These are phyloP conservation scores for Capsicum pubescens DNA, from an alignment of 257 asterid species.

Conservation along the genomic window DNA sequence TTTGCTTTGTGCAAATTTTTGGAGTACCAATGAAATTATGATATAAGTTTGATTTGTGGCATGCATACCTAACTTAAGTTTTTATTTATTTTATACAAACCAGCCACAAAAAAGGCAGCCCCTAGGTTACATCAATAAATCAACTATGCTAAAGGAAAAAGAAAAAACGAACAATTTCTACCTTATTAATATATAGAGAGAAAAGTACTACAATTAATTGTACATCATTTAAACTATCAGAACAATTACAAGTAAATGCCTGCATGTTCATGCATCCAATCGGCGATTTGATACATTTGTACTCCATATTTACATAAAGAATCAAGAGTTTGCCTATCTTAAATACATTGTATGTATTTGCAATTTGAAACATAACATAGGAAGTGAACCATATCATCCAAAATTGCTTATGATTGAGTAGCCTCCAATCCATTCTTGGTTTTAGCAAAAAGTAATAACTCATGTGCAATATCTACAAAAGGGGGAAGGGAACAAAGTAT, in stretches of 20 bases:
- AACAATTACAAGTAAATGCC: constrained; percentile 13
- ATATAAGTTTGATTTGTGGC: not conserved
- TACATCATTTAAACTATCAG: not conserved
- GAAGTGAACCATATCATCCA: constrained; percentile 18
- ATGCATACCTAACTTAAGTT: not conserved
- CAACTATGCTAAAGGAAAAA: not conserved
- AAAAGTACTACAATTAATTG: not conserved
- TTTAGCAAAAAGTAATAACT: constrained; percentile 2
- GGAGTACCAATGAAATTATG: not conserved
- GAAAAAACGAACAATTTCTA: no score
- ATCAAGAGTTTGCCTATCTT: not conserved
- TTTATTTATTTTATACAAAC: not conserved
- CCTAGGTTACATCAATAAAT: not conserved
- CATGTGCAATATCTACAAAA: not conserved
- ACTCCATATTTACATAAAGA: not conserved
- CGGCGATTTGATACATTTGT: not conserved
- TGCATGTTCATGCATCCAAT: not conserved
- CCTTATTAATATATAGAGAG: no score
- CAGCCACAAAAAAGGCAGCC: not conserved
- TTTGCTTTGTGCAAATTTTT: not conserved
- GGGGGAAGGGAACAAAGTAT: not conserved
- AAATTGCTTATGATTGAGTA: not conserved
- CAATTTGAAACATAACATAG: constrained; percentile 13
- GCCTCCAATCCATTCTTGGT: constrained; percentile 10
- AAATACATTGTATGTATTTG: not conserved